Conservation (phyloP, 768 basidiomycete species). For the Suillus hirtellus region DNA sequence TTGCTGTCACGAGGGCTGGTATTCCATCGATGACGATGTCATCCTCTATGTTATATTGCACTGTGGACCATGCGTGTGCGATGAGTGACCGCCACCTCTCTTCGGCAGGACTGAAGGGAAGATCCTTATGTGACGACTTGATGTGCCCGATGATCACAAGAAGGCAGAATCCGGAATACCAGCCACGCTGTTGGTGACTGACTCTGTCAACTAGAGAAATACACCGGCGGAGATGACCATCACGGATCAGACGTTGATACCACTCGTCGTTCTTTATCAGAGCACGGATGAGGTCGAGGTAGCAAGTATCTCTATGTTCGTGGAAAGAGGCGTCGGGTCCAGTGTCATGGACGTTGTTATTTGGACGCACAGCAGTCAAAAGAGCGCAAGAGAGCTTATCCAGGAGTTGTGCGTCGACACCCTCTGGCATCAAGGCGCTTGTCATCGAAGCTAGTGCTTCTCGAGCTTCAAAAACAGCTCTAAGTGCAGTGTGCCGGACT, state of each 20-base stretch:
- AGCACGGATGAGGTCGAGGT: background rate
- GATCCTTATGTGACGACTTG: background rate
- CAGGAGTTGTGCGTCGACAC: background rate
- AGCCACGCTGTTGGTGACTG: background rate
- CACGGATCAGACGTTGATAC: background rate
- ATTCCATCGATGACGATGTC: background rate
- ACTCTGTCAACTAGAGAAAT: background rate
- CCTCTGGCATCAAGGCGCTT: background rate
- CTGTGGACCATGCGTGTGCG: background rate
- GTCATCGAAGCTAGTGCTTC: background rate
- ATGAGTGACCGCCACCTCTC: background rate
- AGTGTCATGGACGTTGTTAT: background rate
- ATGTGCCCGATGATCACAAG: background rate
- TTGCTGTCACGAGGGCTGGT: background rate
- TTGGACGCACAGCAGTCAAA: background rate
- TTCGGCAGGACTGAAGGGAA: background rate
- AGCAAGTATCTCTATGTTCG: background rate
- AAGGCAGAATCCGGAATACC: background rate
- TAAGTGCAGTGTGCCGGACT: background rate
- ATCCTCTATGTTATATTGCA: too few species aligned
- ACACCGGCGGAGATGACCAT: background rate
- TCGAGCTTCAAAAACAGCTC: background rate
- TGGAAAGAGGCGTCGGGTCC: background rate
- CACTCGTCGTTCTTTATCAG: background rate
- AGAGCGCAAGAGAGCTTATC: background rate